A percentile compares a stretch with the other conserved stretches of the same genome.
Conservation (phyloP, 768 basidiomycete genomes). For the Termitomyces sp. region DNA sequence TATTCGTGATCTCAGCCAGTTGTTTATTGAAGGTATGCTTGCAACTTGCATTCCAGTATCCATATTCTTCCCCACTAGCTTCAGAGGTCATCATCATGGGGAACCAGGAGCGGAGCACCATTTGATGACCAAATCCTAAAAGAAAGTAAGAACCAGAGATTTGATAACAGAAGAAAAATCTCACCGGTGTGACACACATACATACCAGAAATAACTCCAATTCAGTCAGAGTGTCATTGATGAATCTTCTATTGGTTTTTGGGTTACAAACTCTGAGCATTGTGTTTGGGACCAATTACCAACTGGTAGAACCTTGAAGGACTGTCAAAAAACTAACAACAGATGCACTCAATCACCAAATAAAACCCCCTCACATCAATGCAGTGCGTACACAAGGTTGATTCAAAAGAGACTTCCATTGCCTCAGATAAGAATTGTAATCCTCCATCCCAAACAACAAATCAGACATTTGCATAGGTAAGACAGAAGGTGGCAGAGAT, state of each 20-base stretch:
- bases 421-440: neutral
- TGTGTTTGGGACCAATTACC: neutral
- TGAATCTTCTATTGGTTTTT: too few relatives aligned
- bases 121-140: too few relatives aligned
- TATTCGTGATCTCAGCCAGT: too few relatives aligned
- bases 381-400: neutral
- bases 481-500: too few relatives aligned
- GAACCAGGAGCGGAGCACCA: too few relatives aligned
- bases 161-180: too few relatives aligned
- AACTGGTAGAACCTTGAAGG: neutral
- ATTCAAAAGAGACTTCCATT: neutral
- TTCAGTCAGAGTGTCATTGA: slow-evolving; percentile 12
- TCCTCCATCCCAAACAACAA: too few relatives aligned
- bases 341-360: neutral
- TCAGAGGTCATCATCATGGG: neutral
- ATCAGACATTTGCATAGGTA: too few relatives aligned
- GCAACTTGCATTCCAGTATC: neutral
- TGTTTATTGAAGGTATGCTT: neutral
- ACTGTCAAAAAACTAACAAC: neutral
- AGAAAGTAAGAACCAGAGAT: too few relatives aligned
- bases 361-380: neutral
- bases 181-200: too few relatives aligned
- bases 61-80: neutral
- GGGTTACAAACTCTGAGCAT: neutral
- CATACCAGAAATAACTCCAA: too few relatives aligned